Evolutionary conservation across 345 rosid species (phyloP).

Genomic region (Salix arbutifolia): DNA sequence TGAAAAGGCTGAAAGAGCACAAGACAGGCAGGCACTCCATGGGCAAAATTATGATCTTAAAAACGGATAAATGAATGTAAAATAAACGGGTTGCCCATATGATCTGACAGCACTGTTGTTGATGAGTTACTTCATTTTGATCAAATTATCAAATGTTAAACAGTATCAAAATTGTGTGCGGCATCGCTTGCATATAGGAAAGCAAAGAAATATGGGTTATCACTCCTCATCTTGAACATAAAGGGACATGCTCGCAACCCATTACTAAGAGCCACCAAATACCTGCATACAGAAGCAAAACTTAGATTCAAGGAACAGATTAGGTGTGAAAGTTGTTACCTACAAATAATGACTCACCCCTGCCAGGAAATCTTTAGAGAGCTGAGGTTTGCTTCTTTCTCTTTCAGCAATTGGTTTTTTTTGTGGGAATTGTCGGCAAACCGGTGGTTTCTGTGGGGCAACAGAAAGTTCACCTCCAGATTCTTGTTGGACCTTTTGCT

Average conservation of each 20-base stretch:
- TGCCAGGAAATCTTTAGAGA: conserved; percentile 65
- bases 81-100: too few species aligned
- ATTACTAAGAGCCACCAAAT: conserved; percentile 42
- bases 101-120: too few species aligned
- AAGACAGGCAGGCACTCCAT: too few species aligned
- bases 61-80: too few species aligned
- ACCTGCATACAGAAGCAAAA: conserved; percentile 35
- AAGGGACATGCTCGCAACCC: too few species aligned
- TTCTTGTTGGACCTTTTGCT: conserved; percentile 55
- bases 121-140: too few species aligned
- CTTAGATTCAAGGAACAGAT: conserved; percentile 2
- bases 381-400: conserved; percentile 45
- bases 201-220: background rate
- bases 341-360: conserved; percentile 44
- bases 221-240: background rate
- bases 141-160: too few species aligned
- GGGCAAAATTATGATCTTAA: too few species aligned
- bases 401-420: conserved; percentile 53
- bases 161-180: too few species aligned
- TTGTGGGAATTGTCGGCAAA: conserved; percentile 62
- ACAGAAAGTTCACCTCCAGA: conserved; percentile 34
- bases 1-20: too few species aligned
- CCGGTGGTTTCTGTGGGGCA: conserved; percentile 26
- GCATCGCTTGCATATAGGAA: background rate
- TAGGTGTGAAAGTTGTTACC: background rate